phyloP scores from a whole-genome alignment of 208 protist species.

The Leishmania tropica region DNA sequence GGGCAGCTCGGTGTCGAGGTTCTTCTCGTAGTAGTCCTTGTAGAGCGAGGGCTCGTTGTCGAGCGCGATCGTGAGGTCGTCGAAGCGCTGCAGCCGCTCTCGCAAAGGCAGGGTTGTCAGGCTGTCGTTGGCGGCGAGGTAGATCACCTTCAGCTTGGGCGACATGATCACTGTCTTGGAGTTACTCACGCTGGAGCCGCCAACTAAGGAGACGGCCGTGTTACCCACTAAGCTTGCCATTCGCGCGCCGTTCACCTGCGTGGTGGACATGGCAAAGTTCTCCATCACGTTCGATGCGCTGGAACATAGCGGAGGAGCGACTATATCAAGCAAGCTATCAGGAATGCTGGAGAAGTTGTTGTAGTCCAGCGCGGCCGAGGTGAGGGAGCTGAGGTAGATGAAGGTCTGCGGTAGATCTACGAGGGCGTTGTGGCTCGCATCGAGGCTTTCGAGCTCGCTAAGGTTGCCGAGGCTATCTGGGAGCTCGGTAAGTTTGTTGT shows the following conservation, averaged over 20 bases:
- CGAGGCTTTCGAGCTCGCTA: slow-evolving; percentile 59
- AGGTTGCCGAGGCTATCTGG: slow-evolving; percentile 78
- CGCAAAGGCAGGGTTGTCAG: slow-evolving; percentile 56
- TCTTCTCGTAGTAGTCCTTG: slow-evolving; percentile 49
- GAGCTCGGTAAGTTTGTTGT: slow-evolving; percentile 80
- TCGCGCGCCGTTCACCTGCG: slow-evolving; percentile 15
- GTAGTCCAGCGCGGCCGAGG: slow-evolving; percentile 77
- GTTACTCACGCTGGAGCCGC: slow-evolving; percentile 8
- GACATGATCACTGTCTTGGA: slow-evolving; percentile 24
- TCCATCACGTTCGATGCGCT: not conserved
- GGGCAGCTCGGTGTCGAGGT: slow-evolving; percentile 60
- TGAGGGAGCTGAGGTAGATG: slow-evolving; percentile 54
- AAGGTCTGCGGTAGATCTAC: slow-evolving; percentile 70
- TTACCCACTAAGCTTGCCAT: slow-evolving; percentile 16
- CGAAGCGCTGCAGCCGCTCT: slow-evolving; percentile 48
- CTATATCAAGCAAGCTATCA: slow-evolving; percentile 64
- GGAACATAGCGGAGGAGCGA: slow-evolving; percentile 6
- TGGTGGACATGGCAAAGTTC: not conserved
- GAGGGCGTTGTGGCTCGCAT: slow-evolving; percentile 85
- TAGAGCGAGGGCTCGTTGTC: slow-evolving; percentile 90
- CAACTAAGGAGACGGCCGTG: slow-evolving; percentile 8
- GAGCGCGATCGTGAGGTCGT: slow-evolving; percentile 66
- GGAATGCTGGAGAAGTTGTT: slow-evolving; percentile 83
- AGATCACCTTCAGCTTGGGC: slow-evolving; percentile 71
- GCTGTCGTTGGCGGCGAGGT: slow-evolving; percentile 74